Evolutionary conservation across 108 stramenopile species (phyloP).

Genomic region (Stephanodiscus triporus): DNA sequence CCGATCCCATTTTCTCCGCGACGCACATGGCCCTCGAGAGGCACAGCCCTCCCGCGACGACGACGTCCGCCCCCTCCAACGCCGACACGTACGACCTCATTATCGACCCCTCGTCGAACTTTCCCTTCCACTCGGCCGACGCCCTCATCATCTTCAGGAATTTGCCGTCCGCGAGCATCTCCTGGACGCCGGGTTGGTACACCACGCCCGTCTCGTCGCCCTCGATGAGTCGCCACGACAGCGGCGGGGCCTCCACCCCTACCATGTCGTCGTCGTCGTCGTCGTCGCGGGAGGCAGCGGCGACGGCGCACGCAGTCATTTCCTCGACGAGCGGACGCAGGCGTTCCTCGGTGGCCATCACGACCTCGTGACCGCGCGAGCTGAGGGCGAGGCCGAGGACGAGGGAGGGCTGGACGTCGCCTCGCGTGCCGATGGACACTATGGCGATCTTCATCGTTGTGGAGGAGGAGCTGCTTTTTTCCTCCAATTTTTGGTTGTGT

Average conservation of each 20-base stretch:
- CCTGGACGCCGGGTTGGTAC: background rate
- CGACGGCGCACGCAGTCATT: background rate
- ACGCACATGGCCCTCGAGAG: background rate
- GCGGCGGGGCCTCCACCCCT: background rate
- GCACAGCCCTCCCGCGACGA: background rate
- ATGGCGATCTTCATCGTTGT: slow-evolving; percentile 19
- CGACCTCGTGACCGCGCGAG: slow-evolving; percentile 20
- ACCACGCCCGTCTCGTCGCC: background rate
- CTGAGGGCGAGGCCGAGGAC: slow-evolving; percentile 23
- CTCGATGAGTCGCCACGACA: background rate
- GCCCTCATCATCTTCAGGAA: background rate
- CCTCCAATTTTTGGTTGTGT: no score
- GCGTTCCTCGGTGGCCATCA: slow-evolving; percentile 10
- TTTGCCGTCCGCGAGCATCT: background rate
- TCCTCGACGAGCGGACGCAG: background rate
- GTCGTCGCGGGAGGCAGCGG: background rate
- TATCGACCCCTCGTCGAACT: background rate
- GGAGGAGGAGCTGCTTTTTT: no score
- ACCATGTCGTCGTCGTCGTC: no score
- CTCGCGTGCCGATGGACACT: slow-evolving; percentile 27
- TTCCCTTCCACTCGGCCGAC: background rate
- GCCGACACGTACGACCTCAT: background rate
- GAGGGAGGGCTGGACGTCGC: slow-evolving; percentile 39
- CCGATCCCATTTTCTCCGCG: background rate
- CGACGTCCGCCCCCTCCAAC: slow-evolving; percentile 1